Conservation (phyloP, 345 rosid genomes). For the Psidium guajava region DNA sequence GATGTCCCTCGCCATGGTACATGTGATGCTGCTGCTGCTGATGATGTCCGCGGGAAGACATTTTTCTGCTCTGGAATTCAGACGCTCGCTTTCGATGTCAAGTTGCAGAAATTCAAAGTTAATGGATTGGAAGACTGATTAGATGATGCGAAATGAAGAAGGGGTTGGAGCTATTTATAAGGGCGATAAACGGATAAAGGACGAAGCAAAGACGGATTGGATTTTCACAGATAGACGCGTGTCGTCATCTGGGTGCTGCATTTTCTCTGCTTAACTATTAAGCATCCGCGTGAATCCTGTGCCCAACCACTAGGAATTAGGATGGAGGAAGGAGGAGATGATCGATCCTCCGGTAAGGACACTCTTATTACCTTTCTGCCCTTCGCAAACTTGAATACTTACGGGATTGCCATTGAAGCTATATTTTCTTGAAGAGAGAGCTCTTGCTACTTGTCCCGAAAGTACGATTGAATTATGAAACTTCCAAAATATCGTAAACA, state of each 20-base stretch:
- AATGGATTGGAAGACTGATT: background rate
- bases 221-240: background rate
- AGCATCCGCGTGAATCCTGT: background rate
- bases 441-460: too few species aligned
- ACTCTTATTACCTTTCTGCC: background rate
- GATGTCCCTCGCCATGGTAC: background rate
- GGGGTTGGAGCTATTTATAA: background rate
- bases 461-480: too few species aligned
- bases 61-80: background rate
- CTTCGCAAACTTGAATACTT: background rate
- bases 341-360: background rate
- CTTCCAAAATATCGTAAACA: too few species aligned
- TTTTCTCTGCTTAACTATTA: background rate
- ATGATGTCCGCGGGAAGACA: background rate
- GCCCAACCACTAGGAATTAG: background rate
- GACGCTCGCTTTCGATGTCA: background rate
- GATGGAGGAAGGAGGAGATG: background rate
- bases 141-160: background rate
- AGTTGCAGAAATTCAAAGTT: background rate
- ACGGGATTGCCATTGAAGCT: background rate
- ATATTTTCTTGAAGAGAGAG: background rate
- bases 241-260: background rate
- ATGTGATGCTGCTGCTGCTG: background rate
- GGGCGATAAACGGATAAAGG: too few species aligned
- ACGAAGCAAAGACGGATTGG: background rate